phyloP scores from a whole-genome alignment of 176 grass and related monocot genomes.

The Oryza punctata region DNA sequence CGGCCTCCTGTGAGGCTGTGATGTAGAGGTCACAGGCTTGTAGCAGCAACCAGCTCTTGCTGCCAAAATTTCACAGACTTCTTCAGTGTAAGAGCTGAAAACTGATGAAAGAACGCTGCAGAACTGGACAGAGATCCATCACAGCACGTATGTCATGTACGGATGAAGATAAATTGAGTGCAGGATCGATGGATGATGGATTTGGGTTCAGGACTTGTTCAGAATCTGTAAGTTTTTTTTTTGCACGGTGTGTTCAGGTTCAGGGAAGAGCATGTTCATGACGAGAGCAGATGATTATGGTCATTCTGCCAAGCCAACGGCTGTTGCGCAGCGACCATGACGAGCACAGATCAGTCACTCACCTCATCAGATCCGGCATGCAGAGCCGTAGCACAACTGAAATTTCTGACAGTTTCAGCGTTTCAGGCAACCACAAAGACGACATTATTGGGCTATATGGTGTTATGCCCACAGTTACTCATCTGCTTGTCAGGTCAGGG shows the following conservation, averaged over 20 bases:
- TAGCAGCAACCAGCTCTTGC: not conserved
- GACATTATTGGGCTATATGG: not conserved
- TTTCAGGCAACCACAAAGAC: not conserved
- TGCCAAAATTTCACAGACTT: not conserved
- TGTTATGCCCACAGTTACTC: not conserved
- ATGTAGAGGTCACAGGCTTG: not conserved
- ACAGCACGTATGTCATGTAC: not conserved
- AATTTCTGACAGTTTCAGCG: not conserved
- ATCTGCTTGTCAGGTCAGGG: not conserved
- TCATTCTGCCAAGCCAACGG: not conserved
- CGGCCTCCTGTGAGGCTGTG: not conserved
- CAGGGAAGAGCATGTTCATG: not conserved
- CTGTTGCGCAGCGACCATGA: not conserved
- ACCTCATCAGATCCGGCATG: conserved; percentile 9
- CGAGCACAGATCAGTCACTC: not conserved
- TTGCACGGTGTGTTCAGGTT: not conserved
- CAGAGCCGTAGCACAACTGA: conserved; percentile 7
- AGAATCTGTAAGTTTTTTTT: not conserved
- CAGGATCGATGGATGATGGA: not conserved
- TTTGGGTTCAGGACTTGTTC: not conserved
- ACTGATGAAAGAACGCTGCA: too few relatives aligned
- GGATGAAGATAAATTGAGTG: not conserved
- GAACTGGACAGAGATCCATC: not conserved
- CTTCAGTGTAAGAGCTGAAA: not conserved
- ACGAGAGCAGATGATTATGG: not conserved